Evolutionary conservation across 352 stramenopile species (phyloP), one percentile per base, ranked within the genome.

Genomic region (Globisporangium nodosum): DNA sequence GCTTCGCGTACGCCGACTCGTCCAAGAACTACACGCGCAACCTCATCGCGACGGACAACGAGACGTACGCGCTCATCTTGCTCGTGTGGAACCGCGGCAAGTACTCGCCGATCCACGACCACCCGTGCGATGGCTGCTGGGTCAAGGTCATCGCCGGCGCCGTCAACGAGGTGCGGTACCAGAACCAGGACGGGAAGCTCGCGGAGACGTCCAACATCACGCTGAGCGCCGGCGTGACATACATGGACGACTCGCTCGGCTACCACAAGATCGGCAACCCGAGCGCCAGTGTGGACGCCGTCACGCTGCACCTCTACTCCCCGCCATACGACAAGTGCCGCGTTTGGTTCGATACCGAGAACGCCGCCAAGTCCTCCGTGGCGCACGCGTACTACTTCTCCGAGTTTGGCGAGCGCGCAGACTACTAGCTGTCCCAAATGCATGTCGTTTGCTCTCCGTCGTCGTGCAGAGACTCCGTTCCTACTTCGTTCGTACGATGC

Each of bases 11-110:
- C 46, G 78, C 81, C 31, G 82, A 96, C 53, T 37, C 66, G 6
- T 80, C 69, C 5, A 88, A 88, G 52, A 85, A 92, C 46, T 97
- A 97, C 68, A 97, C 89, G 30, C 70, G 91, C 54, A 97, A 97
- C 66, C 63, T 97, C 7, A 84, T 97, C 60, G 74, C 85, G 4
- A 96, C 87, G 2, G 91, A 97, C 68, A 59, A 91, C 63, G 68
- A 90, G 66, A 89, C 75, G 5, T 98, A 94, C 70, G 92, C 90
- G n/a, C 74, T 97, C n/a, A 82, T 98, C 43, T 52, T 97, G 35
- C 69, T 98, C 31, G 96, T 94, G 68, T 98, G 92, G 92, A 97
- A 94, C 73, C 74, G 82, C 20, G 76, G 69, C 51, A 78, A 78
- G 71, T 80, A 78, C 68, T 74, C 76, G 31, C 85, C 82, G 18